Evolutionary conservation across 2,329 filamentous ascomycete species (phyloP).

Genomic region (Lecanicillium sp.): DNA sequence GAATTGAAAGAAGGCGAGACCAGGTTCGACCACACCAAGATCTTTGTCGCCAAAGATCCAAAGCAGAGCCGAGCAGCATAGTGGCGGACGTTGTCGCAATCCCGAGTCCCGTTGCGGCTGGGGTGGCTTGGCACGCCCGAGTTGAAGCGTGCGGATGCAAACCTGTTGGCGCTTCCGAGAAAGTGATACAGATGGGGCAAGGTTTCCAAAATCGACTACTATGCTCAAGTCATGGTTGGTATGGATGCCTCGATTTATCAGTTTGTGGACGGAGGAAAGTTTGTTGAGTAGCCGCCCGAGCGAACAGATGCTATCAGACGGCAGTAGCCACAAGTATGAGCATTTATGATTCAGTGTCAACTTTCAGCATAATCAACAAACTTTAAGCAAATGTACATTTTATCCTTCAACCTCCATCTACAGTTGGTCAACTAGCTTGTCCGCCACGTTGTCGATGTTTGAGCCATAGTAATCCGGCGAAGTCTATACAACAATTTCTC

Average conservation of each 20-base stretch:
- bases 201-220: conserved; percentile 2
- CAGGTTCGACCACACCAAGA: not conserved
- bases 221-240: conserved; percentile 4
- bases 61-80: conserved; percentile 2
- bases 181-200: not conserved
- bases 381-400: not conserved
- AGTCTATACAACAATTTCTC: conserved; percentile 24
- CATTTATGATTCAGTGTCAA: not conserved
- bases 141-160: not conserved
- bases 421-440: conserved; percentile 31
- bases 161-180: conserved; percentile 4
- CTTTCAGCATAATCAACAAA: not conserved
- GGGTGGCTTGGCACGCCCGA: conserved; percentile 8
- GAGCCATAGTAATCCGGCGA: conserved; percentile 29
- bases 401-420: conserved; percentile 17
- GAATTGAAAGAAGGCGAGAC: not conserved
- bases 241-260: conserved; percentile 3
- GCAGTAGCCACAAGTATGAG: too few relatives aligned
- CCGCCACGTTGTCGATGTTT: conserved; percentile 30
- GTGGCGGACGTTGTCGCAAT: not conserved
- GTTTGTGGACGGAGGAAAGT: conserved; percentile 3
- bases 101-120: not conserved
- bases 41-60: conserved; percentile 1
- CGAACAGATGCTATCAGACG: not conserved
- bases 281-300: conserved; percentile 8